These are phyloP conservation scores for Fibroporia radiculosa DNA, from an alignment of 768 basidiomycete species.

Conservation along the genomic window DNA sequence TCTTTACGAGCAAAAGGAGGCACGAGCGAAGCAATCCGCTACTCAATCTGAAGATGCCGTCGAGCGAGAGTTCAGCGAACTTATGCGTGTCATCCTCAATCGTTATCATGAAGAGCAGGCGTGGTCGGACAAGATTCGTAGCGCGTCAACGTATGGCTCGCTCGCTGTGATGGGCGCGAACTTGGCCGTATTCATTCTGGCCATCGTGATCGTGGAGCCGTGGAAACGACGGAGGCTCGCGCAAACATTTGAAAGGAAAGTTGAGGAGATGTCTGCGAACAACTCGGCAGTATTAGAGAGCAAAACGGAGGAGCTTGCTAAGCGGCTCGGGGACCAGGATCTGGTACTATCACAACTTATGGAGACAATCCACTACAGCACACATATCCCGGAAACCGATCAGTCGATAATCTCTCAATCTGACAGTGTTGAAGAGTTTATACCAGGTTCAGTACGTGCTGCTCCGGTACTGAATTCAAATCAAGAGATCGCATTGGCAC, in stretches of 20 bases:
- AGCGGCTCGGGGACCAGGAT: conserved; percentile 43
- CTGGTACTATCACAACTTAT: conserved; percentile 23
- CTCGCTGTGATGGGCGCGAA: conserved; percentile 83
- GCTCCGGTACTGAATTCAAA: conserved; percentile 7
- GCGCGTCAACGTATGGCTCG: conserved; percentile 89
- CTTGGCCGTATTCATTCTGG: conserved; percentile 81
- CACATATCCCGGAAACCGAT: conserved; percentile 6
- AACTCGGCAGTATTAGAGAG: conserved; percentile 33
- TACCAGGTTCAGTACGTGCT: conserved; percentile 8
- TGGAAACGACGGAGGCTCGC: conserved; percentile 89
- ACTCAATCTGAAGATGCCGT: conserved; percentile 69
- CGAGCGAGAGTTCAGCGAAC: conserved; percentile 79
- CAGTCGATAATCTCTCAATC: conserved; percentile 8
- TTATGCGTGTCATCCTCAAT: conserved; percentile 83
- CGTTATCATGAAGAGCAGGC: conserved; percentile 98
- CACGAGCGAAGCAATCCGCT: conserved; percentile 57
- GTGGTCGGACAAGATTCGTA: conserved; percentile 98
- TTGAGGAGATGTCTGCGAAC: conserved; percentile 35
- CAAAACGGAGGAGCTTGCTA: conserved; percentile 40
- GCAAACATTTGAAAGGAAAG: conserved; percentile 82
- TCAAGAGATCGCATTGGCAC: conserved; percentile 16
- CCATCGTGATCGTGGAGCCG: conserved; percentile 89
- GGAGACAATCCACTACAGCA: conserved; percentile 13
- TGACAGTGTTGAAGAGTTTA: conserved; percentile 3
- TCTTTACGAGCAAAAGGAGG: conserved; percentile 73